Evolutionary conservation across 1,284 basidiomycete species (phyloP), one percentile per base, ranked within the genome.

Genomic region (Phylloboletellus chloephorus): DNA sequence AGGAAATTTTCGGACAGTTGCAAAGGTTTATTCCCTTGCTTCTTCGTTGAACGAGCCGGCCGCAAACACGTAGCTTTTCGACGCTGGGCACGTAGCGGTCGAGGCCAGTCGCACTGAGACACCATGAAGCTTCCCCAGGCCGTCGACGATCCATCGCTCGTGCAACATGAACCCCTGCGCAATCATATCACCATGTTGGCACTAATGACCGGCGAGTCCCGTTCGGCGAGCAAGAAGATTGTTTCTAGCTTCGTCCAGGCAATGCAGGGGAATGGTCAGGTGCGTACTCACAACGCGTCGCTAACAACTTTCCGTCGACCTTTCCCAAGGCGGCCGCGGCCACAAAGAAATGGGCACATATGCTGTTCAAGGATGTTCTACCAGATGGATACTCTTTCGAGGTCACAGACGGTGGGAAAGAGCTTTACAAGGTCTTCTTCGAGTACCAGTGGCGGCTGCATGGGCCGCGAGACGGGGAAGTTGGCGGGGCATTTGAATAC

Each of bases 101-200:
- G 28, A 17, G 17, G 23, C 28, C 20, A 15, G 32, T 25, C n/a
- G 2, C 15, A 22, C 11, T 17, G 21, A 31, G 24, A 13, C 8
- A 12, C 34, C 29, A 57, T 61, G 57, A 45, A 59, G 31, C 34
- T 41, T 13, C 57, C 53, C 5, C 1, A n/a, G 15, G 12, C 9
- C 7, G 22, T 44, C 29, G 13, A 57, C 4, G 61, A 63, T 13
- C 17, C 29, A 3, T 61, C 53, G 24, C 49, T 63, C 37, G 15
- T 48, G 15, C 3, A 44, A 7, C 36, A 59, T 10, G 57, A 54
- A 26, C 59, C 49, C 19, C 45, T 62, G 26, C 10, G 33, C 17
- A 31, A 0, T 24, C 8, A 25, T 30, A 30, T 59, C 31, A 0
- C 24, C 16, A 5, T 44, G 9, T 13, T 22, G 8, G 17, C 22